phyloP scores from a whole-genome alignment of 495 filamentous ascomycete genomes.

The Sporormia fimetaria region DNA sequence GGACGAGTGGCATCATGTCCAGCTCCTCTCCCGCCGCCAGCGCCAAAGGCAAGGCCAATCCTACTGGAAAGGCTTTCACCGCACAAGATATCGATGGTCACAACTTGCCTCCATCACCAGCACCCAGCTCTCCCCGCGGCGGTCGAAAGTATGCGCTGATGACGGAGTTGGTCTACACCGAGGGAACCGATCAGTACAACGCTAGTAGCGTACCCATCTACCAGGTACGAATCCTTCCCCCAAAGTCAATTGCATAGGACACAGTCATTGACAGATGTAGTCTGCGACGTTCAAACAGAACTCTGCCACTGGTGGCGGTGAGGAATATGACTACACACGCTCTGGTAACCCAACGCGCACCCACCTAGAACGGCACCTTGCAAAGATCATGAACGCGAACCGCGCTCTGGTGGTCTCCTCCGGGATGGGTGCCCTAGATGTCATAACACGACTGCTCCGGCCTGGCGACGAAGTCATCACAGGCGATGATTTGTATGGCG shows the following conservation, averaged over 20 bases:
- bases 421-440: slow-evolving; percentile 94
- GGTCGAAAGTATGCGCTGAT: slow-evolving; percentile 83
- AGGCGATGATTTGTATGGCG: slow-evolving; percentile 93
- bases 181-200: slow-evolving; percentile 90
- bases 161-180: slow-evolving; percentile 92
- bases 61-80: slow-evolving; percentile 52
- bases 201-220: slow-evolving; percentile 93
- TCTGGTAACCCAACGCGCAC: slow-evolving; percentile 94
- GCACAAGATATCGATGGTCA: slow-evolving; percentile 79
- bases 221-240: slow-evolving; percentile 41
- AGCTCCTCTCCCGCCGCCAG: slow-evolving; percentile 11
- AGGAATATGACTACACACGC: slow-evolving; percentile 95
- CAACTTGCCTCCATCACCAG: slow-evolving; percentile 83
- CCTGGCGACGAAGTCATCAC: slow-evolving; percentile 96
- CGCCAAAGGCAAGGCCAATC: slow-evolving; percentile 23
- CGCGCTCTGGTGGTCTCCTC: slow-evolving; percentile 87
- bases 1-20: slow-evolving; percentile 10
- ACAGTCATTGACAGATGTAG: slow-evolving; percentile 34
- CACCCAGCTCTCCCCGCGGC: slow-evolving; percentile 78
- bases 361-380: slow-evolving; percentile 90
- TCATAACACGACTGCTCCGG: slow-evolving; percentile 84
- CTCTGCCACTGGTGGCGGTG: slow-evolving; percentile 61
- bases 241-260: background rate
- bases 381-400: slow-evolving; percentile 94
- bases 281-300: slow-evolving; percentile 96